Evolutionary conservation across 345 rosid species (phyloP).

Genomic region (Reutealis trisperma): DNA sequence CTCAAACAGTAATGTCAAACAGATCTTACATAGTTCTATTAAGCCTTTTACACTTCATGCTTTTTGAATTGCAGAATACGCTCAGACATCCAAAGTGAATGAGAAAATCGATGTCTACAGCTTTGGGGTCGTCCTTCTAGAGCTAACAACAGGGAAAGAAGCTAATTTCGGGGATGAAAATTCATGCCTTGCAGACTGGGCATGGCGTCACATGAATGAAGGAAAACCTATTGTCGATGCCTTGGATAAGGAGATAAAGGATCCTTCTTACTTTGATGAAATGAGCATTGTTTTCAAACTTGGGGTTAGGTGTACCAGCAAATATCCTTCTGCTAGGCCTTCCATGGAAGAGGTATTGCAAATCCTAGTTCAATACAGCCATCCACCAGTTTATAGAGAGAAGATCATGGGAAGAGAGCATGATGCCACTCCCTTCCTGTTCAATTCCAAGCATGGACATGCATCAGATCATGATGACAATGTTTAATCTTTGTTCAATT

Average conservation of each 20-base stretch:
- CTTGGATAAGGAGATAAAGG: conserved; percentile 16
- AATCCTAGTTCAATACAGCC: conserved; percentile 8
- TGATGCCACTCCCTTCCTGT: conserved; percentile 25
- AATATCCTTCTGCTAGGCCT: conserved; percentile 21
- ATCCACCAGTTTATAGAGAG: not conserved
- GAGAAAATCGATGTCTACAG: conserved; percentile 96
- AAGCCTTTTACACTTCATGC: not conserved
- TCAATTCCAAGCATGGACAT: conserved; percentile 13
- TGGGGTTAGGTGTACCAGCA: conserved; percentile 23
- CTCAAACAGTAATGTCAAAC: too few species aligned
- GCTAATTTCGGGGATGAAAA: conserved; percentile 20
- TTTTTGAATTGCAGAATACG: conserved; percentile 25
- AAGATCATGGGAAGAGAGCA: conserved; percentile 16
- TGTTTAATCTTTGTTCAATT: not conserved
- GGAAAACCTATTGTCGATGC: conserved; percentile 20
- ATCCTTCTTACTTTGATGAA: conserved; percentile 16
- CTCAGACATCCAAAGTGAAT: conserved; percentile 39
- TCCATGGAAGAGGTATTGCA: conserved; percentile 22
- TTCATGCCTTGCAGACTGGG: conserved; percentile 22
- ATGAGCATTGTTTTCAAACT: conserved; percentile 25
- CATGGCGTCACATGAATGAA: conserved; percentile 19
- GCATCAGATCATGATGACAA: not conserved
- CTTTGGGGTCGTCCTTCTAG: conserved; percentile 68
- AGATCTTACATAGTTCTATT: too few species aligned
- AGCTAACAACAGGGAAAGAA: conserved; percentile 30